A percentile compares a stretch with the other conserved stretches of the same genome.
These are phyloP conservation scores for Eucalyptus viminalis DNA, from an alignment of 345 rosid genomes.

Conservation along the genomic window DNA sequence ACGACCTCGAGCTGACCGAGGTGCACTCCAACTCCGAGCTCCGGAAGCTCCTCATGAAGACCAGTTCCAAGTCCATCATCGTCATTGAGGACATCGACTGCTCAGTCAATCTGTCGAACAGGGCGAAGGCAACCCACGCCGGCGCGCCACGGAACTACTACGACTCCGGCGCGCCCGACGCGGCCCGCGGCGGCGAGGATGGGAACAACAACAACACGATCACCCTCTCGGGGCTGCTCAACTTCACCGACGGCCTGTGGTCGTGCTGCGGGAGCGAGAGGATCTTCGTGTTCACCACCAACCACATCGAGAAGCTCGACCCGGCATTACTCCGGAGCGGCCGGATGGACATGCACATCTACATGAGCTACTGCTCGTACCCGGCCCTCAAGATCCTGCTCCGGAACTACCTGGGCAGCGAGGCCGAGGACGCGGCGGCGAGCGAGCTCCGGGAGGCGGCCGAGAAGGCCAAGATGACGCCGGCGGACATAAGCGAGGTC, in stretches of 20 bases:
- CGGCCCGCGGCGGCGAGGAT: constrained; percentile 24
- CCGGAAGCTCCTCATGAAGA: constrained; percentile 76
- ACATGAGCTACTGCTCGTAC: constrained; percentile 70
- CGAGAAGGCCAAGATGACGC: constrained; percentile 74
- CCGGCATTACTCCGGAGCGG: constrained; percentile 89
- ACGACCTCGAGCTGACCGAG: constrained; percentile 90
- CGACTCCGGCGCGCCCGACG: constrained; percentile 23
- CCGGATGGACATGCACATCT: constrained; percentile 94
- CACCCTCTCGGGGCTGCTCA: constrained; percentile 81
- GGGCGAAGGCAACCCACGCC: constrained; percentile 23
- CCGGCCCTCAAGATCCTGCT: constrained; percentile 61
- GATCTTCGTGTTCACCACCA: constrained; percentile 91
- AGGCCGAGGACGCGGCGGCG: constrained; percentile 19
- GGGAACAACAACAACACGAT: constrained; percentile 28
- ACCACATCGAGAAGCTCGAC: constrained; percentile 87
- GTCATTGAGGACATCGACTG: constrained; percentile 95
- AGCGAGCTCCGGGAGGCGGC: constrained; percentile 32
- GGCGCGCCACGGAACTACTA: constrained; percentile 4
- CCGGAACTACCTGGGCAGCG: constrained; percentile 49
- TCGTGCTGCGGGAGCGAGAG: constrained; percentile 96
- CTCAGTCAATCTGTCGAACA: constrained; percentile 56
- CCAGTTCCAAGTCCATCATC: constrained; percentile 82
- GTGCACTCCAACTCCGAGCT: constrained; percentile 86
- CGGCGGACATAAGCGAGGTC: constrained; percentile 86
- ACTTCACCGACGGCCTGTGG: constrained; percentile 96